A percentile compares a stretch with the other conserved stretches of the same genome.
Evolutionary conservation across 352 stramenopile genomes (phyloP).

Genomic region (Pythium sukuiense): DNA sequence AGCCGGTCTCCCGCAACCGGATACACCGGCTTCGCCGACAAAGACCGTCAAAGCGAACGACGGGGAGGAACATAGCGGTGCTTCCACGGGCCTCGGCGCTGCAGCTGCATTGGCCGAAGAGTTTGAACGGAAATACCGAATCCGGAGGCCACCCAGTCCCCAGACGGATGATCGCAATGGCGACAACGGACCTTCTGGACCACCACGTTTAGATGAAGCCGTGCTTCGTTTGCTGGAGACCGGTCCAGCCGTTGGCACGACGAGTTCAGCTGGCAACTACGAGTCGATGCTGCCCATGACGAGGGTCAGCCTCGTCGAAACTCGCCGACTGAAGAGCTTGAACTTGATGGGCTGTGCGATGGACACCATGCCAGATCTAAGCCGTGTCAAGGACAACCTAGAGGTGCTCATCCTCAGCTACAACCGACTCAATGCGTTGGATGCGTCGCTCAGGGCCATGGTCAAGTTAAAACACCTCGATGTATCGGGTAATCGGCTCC

Average conservation of each 20-base stretch:
- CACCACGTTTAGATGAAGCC: slow-evolving; percentile 8
- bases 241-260: not conserved
- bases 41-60: not conserved
- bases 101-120: slow-evolving; percentile 39
- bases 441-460: slow-evolving; percentile 34
- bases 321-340: slow-evolving; percentile 40
- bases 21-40: not conserved
- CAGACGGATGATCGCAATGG: slow-evolving; percentile 17
- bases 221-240: slow-evolving; percentile 14
- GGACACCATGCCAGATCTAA: slow-evolving; percentile 48
- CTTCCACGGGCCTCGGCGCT: slow-evolving; percentile 30
- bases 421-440: slow-evolving; percentile 58
- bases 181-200: not conserved
- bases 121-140: slow-evolving; percentile 65
- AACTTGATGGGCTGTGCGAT: slow-evolving; percentile 57
- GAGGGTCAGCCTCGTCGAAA: slow-evolving; percentile 17
- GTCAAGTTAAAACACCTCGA: slow-evolving; percentile 51
- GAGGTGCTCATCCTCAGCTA: slow-evolving; percentile 72
- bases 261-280: not conserved
- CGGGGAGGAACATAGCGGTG: slow-evolving; percentile 22
- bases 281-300: slow-evolving; percentile 35
- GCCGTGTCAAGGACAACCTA: slow-evolving; percentile 36
- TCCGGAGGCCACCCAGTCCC: slow-evolving; percentile 38
- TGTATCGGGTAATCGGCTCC: slow-evolving; percentile 68
- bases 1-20: not conserved